phyloP scores from a whole-genome alignment of 257 asterid genomes.

The Hygrophila difformis region DNA sequence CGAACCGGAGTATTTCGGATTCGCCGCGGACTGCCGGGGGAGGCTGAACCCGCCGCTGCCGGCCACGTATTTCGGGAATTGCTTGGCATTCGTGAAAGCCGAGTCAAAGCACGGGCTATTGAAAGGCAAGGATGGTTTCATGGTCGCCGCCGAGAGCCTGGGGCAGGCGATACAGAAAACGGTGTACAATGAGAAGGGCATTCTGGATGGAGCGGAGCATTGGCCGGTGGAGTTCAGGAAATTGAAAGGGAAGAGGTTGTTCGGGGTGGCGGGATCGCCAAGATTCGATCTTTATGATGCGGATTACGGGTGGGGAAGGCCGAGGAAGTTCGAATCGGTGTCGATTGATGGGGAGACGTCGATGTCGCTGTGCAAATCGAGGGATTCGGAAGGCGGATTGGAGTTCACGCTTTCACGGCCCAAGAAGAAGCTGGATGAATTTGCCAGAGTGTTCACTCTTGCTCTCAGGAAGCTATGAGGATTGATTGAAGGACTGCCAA shows the following conservation, averaged over 20 bases:
- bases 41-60: conserved; percentile 33
- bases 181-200: conserved; percentile 16
- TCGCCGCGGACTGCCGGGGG: conserved; percentile 22
- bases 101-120: conserved; percentile 12
- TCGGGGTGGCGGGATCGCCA: conserved; percentile 19
- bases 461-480: conserved; percentile 11
- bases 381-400: conserved; percentile 27
- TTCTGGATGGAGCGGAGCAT: conserved; percentile 14
- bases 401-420: conserved; percentile 29
- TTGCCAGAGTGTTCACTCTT: conserved; percentile 13
- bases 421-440: conserved; percentile 21
- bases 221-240: conserved; percentile 9
- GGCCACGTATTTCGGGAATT: conserved; percentile 31
- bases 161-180: conserved; percentile 13
- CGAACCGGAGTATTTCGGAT: conserved; percentile 26
- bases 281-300: conserved; percentile 23
- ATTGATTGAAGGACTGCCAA: too few species aligned
- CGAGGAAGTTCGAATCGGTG: conserved; percentile 24
- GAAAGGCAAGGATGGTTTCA: conserved; percentile 21
- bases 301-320: conserved; percentile 45
- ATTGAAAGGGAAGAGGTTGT: conserved; percentile 14
- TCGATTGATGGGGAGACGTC: conserved; percentile 20
- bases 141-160: conserved; percentile 11
- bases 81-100: conserved; percentile 5
- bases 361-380: conserved; percentile 19